Conservation (phyloP, 148 eudicot species). For the Chenopodium suecicum region DNA sequence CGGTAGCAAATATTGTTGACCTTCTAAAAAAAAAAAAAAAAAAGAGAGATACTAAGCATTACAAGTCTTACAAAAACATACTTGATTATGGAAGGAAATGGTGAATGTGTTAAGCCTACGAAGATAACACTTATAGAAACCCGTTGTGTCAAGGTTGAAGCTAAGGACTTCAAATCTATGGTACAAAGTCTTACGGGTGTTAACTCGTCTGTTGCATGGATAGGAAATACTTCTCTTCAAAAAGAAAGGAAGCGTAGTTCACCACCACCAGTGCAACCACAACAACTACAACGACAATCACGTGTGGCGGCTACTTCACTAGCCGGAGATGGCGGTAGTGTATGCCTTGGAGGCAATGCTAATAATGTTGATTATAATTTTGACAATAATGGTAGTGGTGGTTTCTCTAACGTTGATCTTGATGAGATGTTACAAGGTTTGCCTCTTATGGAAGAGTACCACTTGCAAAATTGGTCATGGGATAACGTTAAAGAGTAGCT, state of each 20-base stretch:
- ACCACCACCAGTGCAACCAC: background rate
- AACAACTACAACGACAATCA: background rate
- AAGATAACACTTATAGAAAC: conserved; percentile 44
- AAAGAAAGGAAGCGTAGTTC: background rate
- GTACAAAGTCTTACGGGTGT: conserved; percentile 54
- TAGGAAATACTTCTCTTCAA: background rate
- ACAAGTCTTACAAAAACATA: no score
- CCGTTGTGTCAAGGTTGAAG: conserved; percentile 34
- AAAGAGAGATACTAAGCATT: background rate
- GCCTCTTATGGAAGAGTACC: conserved; percentile 14
- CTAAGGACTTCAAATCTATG: conserved; percentile 40
- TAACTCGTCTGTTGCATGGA: conserved; percentile 20
- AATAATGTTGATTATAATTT: background rate
- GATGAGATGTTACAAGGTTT: conserved; percentile 12
- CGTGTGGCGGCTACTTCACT: background rate
- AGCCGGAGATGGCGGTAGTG: background rate
- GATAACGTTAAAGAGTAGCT: background rate
- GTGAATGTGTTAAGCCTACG: conserved; percentile 1
- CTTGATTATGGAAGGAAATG: conserved; percentile 5
- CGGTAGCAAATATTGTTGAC: background rate
- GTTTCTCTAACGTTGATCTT: background rate
- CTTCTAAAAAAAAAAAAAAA: no score
- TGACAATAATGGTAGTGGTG: background rate
- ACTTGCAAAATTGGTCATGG: conserved; percentile 11
- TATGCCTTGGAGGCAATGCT: background rate